These are phyloP conservation scores for Colletotrichum sp. DNA, from an alignment of 2,329 filamentous ascomycete species.

Conservation along the genomic window DNA sequence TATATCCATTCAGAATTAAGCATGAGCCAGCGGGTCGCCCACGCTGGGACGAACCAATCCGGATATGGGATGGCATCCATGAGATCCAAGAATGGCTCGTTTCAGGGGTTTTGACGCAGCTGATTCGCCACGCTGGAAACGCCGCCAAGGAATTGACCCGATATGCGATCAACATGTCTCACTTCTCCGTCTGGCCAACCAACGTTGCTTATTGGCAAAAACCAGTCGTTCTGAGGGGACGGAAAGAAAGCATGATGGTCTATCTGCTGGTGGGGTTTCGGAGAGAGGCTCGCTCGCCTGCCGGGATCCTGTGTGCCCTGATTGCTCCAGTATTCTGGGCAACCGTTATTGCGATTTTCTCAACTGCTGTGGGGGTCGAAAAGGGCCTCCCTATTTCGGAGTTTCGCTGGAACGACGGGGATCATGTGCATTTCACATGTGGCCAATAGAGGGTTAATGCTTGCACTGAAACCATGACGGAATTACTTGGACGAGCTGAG, in stretches of 20 bases:
- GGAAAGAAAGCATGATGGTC: background rate
- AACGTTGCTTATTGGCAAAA: background rate
- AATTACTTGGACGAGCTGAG: background rate
- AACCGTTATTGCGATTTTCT: background rate
- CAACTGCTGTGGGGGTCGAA: background rate
- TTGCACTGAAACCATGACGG: background rate
- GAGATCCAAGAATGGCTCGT: background rate
- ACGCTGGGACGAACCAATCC: background rate
- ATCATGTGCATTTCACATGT: background rate
- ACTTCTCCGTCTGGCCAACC: conserved; percentile 9
- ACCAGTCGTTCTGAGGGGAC: background rate
- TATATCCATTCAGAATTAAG: conserved; percentile 5
- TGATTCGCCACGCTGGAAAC: conserved; percentile 4
- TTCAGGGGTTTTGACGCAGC: background rate
- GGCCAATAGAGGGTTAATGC: background rate
- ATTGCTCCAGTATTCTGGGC: background rate
- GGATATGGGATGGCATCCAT: background rate
- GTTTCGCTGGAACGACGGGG: background rate
- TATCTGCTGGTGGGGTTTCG: background rate
- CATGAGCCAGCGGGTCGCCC: background rate
- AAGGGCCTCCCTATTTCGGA: background rate
- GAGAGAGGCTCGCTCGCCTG: background rate
- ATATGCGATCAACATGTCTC: conserved; percentile 15
- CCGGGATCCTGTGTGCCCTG: background rate
- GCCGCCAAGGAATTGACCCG: conserved; percentile 9